Percentiles rank a stretch among this genome's conserved stretches.
These are phyloP conservation scores for Colletotrichum salicis DNA, from an alignment of 2,329 filamentous ascomycete species.

Conservation along the genomic window DNA sequence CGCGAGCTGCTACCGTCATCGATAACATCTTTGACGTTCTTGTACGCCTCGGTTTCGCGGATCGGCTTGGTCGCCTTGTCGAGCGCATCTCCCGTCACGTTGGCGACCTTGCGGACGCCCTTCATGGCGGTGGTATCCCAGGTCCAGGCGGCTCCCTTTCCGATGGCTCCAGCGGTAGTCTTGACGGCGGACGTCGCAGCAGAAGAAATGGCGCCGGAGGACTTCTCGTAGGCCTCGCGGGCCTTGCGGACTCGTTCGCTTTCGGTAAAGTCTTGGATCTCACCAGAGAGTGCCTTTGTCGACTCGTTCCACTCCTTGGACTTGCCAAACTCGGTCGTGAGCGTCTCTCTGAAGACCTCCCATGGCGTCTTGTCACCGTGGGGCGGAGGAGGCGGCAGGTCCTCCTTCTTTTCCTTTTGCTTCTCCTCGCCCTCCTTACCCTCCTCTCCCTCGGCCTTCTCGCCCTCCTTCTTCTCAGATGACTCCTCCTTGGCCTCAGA, in stretches of 20 bases:
- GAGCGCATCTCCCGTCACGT: slow-evolving; percentile 84
- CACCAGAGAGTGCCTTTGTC: slow-evolving; percentile 91
- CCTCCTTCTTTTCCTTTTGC: slow-evolving; percentile 71
- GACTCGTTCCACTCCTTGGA: slow-evolving; percentile 99
- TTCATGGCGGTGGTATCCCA: slow-evolving; percentile 97
- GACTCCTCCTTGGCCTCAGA: slow-evolving; percentile 40
- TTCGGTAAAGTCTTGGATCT: slow-evolving; percentile 90
- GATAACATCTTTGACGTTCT: slow-evolving; percentile 93
- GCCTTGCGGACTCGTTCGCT: slow-evolving; percentile 91
- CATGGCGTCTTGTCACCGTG: slow-evolving; percentile 98
- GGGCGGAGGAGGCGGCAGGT: slow-evolving; percentile 86
- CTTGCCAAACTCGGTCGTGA: slow-evolving; percentile 91
- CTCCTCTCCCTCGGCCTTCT: slow-evolving; percentile 56
- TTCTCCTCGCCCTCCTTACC: slow-evolving; percentile 59
- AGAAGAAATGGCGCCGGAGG: slow-evolving; percentile 82
- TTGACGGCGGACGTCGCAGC: slow-evolving; percentile 85
- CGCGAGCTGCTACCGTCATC: slow-evolving; percentile 96
- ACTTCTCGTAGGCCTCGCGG: slow-evolving; percentile 85
- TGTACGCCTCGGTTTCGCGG: slow-evolving; percentile 92
- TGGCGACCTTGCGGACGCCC: slow-evolving; percentile 86
- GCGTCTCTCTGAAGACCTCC: slow-evolving; percentile 98
- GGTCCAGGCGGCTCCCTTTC: slow-evolving; percentile 93
- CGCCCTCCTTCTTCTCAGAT: slow-evolving; percentile 48
- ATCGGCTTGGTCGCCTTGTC: slow-evolving; percentile 97
- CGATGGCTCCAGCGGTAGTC: slow-evolving; percentile 85